Evolutionary conservation across 129 eudicot species (phyloP).

Genomic region (Flaveria linearis): DNA sequence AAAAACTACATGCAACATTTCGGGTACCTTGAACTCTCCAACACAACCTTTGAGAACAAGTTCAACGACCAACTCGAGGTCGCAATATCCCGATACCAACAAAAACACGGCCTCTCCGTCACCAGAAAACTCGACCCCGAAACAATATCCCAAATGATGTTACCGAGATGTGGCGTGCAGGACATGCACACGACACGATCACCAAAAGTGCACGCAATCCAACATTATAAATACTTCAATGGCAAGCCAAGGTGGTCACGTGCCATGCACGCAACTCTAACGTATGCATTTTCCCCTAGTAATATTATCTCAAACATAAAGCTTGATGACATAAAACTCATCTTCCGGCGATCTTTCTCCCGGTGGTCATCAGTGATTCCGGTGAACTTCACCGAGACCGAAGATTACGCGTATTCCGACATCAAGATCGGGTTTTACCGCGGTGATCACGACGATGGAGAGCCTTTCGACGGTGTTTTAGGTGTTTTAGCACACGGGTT

Average conservation of each 20-base stretch:
- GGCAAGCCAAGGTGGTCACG: conserved; percentile 69
- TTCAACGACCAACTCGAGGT: conserved; percentile 42
- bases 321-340: conserved; percentile 31
- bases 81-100: conserved; percentile 43
- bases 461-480: conserved; percentile 62
- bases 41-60: conserved; percentile 28
- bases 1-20: conserved; percentile 53
- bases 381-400: conserved; percentile 44
- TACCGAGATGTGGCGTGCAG: conserved; percentile 58
- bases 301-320: conserved; percentile 31
- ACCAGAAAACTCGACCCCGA: conserved; percentile 44
- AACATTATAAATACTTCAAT: conserved; percentile 49
- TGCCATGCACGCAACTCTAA: conserved; percentile 50
- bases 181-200: conserved; percentile 25
- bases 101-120: conserved; percentile 29
- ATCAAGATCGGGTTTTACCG: conserved; percentile 59
- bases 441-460: conserved; percentile 69
- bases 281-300: conserved; percentile 51
- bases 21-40: conserved; percentile 40
- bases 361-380: conserved; percentile 63
- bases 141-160: conserved; percentile 44
- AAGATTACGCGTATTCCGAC: conserved; percentile 48
- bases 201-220: conserved; percentile 15
- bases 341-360: conserved; percentile 43
- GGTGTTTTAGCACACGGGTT: conserved; percentile 71